Conservation (phyloP, 1,139 yeast species). For the Scheffersomyces titani region DNA sequence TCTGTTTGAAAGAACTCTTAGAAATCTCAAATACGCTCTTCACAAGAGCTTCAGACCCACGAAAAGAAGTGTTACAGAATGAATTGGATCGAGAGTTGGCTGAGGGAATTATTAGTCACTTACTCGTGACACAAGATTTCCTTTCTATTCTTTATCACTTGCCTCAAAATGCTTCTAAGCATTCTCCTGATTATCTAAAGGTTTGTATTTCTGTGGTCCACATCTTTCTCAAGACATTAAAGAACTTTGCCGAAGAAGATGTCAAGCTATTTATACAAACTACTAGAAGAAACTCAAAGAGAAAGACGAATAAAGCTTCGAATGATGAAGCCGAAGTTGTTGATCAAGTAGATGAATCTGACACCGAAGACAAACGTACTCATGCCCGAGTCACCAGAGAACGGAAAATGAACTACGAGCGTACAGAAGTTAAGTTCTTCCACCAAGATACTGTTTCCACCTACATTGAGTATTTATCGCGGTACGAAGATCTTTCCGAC, state of each 20-base stretch:
- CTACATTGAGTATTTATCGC: conserved; percentile 50
- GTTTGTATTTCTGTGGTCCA: conserved; percentile 69
- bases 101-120: conserved; percentile 47
- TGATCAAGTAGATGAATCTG: conserved; percentile 43
- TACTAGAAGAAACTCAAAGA: conserved; percentile 36
- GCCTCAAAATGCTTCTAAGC: conserved; percentile 66
- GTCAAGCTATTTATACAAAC: conserved; percentile 56
- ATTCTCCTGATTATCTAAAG: conserved; percentile 63
- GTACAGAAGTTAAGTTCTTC: conserved; percentile 42
- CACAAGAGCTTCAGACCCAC: conserved; percentile 25
- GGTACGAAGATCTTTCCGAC: conserved; percentile 63
- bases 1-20: conserved; percentile 67
- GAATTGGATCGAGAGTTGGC: conserved; percentile 50
- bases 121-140: conserved; percentile 67
- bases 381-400: conserved; percentile 39
- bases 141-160: conserved; percentile 58
- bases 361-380: conserved; percentile 45
- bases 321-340: conserved; percentile 27
- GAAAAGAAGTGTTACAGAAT: conserved; percentile 50
- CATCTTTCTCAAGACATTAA: conserved; percentile 66
- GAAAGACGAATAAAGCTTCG: conserved; percentile 21
- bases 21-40: conserved; percentile 55
- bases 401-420: conserved; percentile 49
- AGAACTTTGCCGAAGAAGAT: conserved; percentile 64
- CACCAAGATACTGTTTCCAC: conserved; percentile 49